These are phyloP conservation scores for Gracilariopsis chorda DNA, from an alignment of 23 red algal species.

Conservation along the genomic window DNA sequence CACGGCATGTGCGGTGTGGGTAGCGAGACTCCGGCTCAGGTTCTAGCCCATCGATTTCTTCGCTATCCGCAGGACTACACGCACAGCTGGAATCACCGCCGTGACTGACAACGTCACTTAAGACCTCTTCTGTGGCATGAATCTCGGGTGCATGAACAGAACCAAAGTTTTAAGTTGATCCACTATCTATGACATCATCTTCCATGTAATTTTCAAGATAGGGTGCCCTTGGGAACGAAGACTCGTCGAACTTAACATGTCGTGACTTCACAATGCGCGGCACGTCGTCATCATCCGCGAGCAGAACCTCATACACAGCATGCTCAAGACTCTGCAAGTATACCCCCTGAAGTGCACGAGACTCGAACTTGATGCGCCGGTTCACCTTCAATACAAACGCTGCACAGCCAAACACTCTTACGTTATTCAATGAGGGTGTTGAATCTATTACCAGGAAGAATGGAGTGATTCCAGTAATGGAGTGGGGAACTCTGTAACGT, in stretches of 20 bases:
- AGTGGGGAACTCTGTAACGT: too few species aligned
- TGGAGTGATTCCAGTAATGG: too few species aligned
- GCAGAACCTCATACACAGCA: background rate
- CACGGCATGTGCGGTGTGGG: background rate
- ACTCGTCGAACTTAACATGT: conserved; percentile 12
- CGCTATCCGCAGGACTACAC: background rate
- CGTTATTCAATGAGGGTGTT: background rate
- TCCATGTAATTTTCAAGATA: conserved; percentile 11
- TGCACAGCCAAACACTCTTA: conserved; percentile 14
- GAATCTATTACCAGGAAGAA: background rate
- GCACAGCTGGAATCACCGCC: background rate
- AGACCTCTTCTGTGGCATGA: background rate
- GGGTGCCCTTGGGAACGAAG: background rate
- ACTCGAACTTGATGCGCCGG: conserved; percentile 9
- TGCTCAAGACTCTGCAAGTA: conserved; percentile 43
- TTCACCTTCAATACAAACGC: background rate
- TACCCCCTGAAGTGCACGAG: conserved; percentile 39
- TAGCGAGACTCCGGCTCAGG: background rate
- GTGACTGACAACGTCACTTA: background rate
- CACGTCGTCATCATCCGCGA: background rate
- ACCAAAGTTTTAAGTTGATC: background rate
- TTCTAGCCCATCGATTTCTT: background rate
- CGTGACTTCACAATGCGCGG: background rate
- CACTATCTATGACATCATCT: background rate
- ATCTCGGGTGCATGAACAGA: background rate